Conservation (phyloP, 1,284 basidiomycete genomes). For the Cutaneotrichosporon cutaneum region DNA sequence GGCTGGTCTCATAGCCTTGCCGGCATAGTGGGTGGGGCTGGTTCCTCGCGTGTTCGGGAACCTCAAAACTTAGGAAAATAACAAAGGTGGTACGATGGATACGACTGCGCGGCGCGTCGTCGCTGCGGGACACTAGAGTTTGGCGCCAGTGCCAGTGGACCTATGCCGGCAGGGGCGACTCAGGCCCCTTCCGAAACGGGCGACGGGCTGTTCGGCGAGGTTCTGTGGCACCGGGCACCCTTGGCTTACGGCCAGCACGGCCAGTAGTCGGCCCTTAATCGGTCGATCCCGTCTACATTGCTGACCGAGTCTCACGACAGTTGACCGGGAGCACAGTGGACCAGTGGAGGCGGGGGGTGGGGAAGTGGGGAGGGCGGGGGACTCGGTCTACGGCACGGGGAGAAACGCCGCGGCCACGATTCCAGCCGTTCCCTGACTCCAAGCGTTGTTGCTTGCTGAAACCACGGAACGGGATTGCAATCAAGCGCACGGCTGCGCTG, state of each 20-base stretch:
- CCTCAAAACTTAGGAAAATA: neutral
- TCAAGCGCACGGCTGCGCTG: neutral
- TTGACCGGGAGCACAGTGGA: no score
- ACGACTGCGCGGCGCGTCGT: neutral
- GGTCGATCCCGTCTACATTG: neutral
- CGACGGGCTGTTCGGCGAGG: neutral
- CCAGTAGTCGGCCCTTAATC: neutral
- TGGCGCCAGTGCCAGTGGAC: neutral
- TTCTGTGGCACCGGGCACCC: neutral
- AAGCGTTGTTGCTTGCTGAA: neutral
- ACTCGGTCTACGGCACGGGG: slow-evolving; percentile 1
- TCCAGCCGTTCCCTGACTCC: slow-evolving; percentile 3
- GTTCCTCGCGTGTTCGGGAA: neutral
- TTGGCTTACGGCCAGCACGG: no score
- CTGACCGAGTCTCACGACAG: no score
- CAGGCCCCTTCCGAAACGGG: neutral
- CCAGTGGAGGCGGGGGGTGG: no score
- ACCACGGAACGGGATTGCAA: slow-evolving; percentile 5
- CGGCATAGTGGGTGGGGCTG: neutral
- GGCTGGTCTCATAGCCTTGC: neutral
- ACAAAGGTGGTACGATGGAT: slow-evolving; percentile 4
- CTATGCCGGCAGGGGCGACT: neutral
- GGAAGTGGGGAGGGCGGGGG: no score
- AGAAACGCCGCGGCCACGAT: neutral
- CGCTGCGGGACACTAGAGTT: neutral